These are phyloP conservation scores for Nannizzia gypsea DNA, from an alignment of 2,329 filamentous ascomycete genomes.

Conservation along the genomic window DNA sequence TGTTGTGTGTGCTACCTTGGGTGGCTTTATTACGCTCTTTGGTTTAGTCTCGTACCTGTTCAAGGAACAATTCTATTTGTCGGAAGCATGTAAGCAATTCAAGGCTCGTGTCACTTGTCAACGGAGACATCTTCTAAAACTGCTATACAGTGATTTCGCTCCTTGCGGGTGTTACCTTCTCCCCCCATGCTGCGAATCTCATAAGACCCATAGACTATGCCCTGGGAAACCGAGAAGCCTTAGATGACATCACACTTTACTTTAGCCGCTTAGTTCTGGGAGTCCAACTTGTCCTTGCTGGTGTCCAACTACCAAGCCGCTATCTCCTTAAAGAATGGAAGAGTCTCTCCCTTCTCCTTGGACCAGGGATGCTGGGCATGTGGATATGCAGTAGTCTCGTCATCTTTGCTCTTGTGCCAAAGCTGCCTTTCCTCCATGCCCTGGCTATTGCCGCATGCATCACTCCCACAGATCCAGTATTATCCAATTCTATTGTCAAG, in stretches of 20 bases:
- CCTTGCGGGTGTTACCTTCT: constrained; percentile 65
- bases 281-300: constrained; percentile 79
- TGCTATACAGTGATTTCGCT: constrained; percentile 61
- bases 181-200: constrained; percentile 63
- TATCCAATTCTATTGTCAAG: constrained; percentile 85
- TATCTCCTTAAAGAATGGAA: constrained; percentile 73
- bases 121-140: background rate
- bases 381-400: constrained; percentile 72
- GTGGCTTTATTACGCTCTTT: constrained; percentile 82
- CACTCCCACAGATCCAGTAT: constrained; percentile 80
- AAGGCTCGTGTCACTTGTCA: background rate
- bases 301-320: constrained; percentile 72
- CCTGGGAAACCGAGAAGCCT: constrained; percentile 40
- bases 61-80: constrained; percentile 84
- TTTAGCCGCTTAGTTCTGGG: constrained; percentile 81
- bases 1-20: constrained; percentile 65
- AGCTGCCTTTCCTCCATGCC: constrained; percentile 62
- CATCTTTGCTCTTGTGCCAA: constrained; percentile 63
- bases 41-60: constrained; percentile 78
- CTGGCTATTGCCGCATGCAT: constrained; percentile 73
- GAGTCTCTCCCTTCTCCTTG: constrained; percentile 60
- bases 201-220: constrained; percentile 68
- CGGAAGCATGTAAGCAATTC: constrained; percentile 62
- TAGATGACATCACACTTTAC: constrained; percentile 65
- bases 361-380: constrained; percentile 76